Evolutionary conservation across 176 grass and related monocot genomes (phyloP).

Genomic region (Aegilops speltoides): DNA sequence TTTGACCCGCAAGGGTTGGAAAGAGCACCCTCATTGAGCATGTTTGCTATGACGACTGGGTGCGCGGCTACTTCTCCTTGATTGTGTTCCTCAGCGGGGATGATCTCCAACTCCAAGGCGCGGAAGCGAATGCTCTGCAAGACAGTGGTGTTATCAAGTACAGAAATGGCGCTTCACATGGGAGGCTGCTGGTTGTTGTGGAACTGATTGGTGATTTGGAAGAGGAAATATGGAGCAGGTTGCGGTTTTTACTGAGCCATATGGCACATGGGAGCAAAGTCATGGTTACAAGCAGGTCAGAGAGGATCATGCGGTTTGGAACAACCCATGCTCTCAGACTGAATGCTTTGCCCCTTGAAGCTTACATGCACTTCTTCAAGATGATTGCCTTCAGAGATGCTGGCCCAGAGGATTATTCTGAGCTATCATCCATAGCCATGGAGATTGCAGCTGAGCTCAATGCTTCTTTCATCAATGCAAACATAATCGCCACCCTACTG

Average conservation of each 20-base stretch:
- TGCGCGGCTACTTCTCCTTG: conserved; percentile 28
- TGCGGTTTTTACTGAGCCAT: not conserved
- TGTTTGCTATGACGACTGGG: conserved; percentile 34
- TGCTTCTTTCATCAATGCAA: conserved; percentile 7
- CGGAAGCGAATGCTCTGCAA: not conserved
- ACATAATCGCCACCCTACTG: not conserved
- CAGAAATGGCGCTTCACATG: not conserved
- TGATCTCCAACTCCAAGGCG: not conserved
- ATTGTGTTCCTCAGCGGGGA: not conserved
- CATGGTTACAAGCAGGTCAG: conserved; percentile 13
- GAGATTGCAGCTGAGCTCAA: conserved; percentile 21
- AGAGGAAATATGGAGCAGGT: not conserved
- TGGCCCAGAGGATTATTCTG: not conserved
- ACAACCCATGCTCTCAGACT: conserved; percentile 4
- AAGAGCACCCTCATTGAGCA: conserved; percentile 52
- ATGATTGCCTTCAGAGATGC: conserved; percentile 18
- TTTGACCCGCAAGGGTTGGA: conserved; percentile 4
- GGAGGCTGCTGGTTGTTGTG: not conserved
- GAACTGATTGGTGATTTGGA: not conserved
- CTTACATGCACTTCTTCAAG: conserved; percentile 35
- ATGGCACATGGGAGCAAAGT: conserved; percentile 10
- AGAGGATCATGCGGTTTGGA: not conserved
- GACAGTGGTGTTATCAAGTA: not conserved
- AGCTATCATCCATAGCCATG: conserved; percentile 16
- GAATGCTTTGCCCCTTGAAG: not conserved